Base-by-base conservation (phyloP, 2,329 filamentous ascomycete genomes). In the Monilinia fructigena region DNA sequence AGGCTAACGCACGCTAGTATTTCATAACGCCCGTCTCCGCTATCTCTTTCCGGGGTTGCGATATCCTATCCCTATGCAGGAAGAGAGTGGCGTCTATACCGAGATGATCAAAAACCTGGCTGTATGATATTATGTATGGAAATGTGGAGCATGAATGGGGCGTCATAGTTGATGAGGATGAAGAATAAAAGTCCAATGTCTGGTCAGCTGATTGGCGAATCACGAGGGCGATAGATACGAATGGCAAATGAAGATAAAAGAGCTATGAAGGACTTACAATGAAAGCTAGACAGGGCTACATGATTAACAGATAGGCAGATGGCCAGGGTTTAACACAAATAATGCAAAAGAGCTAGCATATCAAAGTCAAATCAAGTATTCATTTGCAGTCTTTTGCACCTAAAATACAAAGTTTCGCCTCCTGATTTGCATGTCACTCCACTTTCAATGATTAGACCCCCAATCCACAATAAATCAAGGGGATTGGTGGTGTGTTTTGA, bases 91-190 rank as follows among this genome's bases (percentile, higher is more conserved):
- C 53, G 74, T 80, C 55, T 82, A 86, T 74, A 86, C 87, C 31
- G 73, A 77, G 72, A 80, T 81, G 76, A 77, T 92, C 75, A 92
- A 90, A 90, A 82, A 78, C 79, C 52, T 89, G 85, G 84, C 79
- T 92, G 69, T 80, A 82, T 71, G 86, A 89, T 71, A 91, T 92
- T 78, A 91, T 90, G 86, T 92, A 89, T 76, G 90, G 90, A 31
- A 83, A 84, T 66, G 85, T 84, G 73, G 75, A 88, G 67, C 89
- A 92, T 76, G 79, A 84, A 59, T 93, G 89, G 89, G 87, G 85
- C 35, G 83, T 91, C 66, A 82, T 90, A 45, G 82, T 92, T 53
- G 80, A 85, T 55, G 87, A 90, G 72, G 68, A 75, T 53, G 48
- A 66, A 61, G 40, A 61, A 48, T 31, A 1, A 12, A n/a, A 63